Percentiles rank a stretch among this genome's conserved stretches.
phyloP scores from a whole-genome alignment of 2,329 filamentous ascomycete genomes.

The Seiridium unicorne region DNA sequence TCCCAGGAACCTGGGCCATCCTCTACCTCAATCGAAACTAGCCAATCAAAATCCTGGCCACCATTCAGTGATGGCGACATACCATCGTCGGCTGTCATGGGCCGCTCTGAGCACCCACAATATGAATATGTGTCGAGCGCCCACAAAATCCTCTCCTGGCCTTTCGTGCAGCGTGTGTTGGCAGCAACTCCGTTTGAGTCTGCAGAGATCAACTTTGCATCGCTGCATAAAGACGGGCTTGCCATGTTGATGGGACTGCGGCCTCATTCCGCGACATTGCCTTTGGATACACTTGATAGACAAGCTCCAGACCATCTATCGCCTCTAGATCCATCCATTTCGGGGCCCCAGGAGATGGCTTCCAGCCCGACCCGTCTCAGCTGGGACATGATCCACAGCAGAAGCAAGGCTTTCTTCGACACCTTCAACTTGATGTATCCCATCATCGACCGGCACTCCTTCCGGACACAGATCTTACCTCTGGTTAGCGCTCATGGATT shows the following conservation, averaged over 20 bases:
- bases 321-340: background rate
- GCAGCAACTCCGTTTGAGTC: constrained; percentile 29
- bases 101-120: background rate
- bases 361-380: constrained; percentile 12
- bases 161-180: constrained; percentile 39
- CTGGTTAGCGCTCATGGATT: constrained; percentile 47
- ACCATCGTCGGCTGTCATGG: background rate
- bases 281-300: constrained; percentile 16
- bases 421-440: constrained; percentile 59
- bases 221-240: constrained; percentile 34
- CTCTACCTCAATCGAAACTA: constrained; percentile 13
- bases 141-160: constrained; percentile 53
- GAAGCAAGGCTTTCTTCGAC: constrained; percentile 57
- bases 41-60: constrained; percentile 20
- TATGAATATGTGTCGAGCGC: constrained; percentile 37
- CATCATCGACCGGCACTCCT: constrained; percentile 55
- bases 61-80: constrained; percentile 15
- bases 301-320: background rate
- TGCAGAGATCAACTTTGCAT: constrained; percentile 27
- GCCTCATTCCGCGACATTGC: constrained; percentile 12
- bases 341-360: background rate
- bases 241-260: constrained; percentile 29
- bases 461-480: constrained; percentile 45
- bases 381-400: constrained; percentile 47
- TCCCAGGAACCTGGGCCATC: background rate